Percentiles rank a stretch among this genome's conserved stretches.
These are phyloP conservation scores for Ophiostoma sp. DNA, from an alignment of 2,329 filamentous ascomycete genomes.

Conservation along the genomic window DNA sequence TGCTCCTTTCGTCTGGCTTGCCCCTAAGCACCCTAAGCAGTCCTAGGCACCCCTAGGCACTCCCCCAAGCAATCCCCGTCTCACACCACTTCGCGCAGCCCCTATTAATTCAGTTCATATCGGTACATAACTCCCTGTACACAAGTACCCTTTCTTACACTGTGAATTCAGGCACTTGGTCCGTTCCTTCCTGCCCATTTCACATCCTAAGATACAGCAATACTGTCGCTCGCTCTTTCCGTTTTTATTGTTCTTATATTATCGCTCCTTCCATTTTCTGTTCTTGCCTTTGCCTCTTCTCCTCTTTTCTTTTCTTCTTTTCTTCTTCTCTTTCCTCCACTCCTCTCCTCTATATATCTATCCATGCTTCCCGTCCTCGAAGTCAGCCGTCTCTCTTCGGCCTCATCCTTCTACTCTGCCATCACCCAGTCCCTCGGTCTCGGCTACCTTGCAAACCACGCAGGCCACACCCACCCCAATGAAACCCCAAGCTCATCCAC, in stretches of 20 bases:
- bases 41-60: too few species aligned
- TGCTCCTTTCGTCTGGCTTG: background rate
- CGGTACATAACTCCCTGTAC: background rate
- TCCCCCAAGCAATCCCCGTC: background rate
- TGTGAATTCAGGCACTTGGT: background rate
- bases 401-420: conserved; percentile 77
- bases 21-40: background rate
- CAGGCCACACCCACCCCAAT: conserved; percentile 24
- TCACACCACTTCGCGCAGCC: background rate
- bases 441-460: conserved; percentile 51
- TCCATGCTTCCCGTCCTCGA: conserved; percentile 48
- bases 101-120: background rate
- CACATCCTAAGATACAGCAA: background rate
- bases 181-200: background rate
- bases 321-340: background rate
- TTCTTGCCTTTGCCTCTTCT: background rate
- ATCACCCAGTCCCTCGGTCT: conserved; percentile 74
- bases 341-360: conserved; percentile 16
- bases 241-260: background rate
- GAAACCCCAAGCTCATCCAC: background rate
- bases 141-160: background rate
- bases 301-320: background rate
- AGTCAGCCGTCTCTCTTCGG: conserved; percentile 72
- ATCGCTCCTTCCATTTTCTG: background rate
- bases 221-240: background rate